phyloP scores from a whole-genome alignment of 148 eudicot genomes.

The Nepenthes mirabilis region DNA sequence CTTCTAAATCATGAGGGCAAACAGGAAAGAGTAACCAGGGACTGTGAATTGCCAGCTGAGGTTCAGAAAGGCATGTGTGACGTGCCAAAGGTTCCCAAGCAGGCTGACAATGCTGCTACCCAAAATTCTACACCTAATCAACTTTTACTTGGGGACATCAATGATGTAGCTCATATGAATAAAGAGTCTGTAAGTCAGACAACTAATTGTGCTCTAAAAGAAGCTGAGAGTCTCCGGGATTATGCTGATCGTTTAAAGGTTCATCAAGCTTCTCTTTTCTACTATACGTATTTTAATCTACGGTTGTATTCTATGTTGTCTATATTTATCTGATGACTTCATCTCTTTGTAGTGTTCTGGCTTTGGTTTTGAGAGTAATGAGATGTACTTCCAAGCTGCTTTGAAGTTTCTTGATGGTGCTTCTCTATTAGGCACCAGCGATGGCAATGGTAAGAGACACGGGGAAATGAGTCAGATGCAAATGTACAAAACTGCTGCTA shows the following conservation, averaged over 20 bases:
- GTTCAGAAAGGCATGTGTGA: background rate
- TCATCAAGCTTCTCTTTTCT: background rate
- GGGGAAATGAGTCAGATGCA: slow-evolving; percentile 23
- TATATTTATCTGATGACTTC: background rate
- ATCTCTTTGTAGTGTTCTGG: slow-evolving; percentile 6
- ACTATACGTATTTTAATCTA: background rate
- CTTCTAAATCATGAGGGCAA: slow-evolving; percentile 12
- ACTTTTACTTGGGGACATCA: background rate
- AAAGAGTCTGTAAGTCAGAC: background rate
- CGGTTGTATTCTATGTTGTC: background rate
- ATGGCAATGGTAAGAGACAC: slow-evolving; percentile 13
- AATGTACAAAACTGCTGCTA: slow-evolving; percentile 31
- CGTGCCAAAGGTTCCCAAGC: background rate
- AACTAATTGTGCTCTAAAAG: slow-evolving; percentile 18
- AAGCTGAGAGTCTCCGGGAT: slow-evolving; percentile 30
- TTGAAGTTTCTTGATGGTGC: slow-evolving; percentile 44
- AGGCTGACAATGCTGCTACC: background rate
- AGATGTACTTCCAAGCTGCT: slow-evolving; percentile 36
- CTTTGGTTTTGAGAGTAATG: slow-evolving; percentile 14
- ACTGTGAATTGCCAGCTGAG: slow-evolving; percentile 9
- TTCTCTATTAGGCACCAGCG: slow-evolving; percentile 24
- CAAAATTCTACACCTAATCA: background rate
- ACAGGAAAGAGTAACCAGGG: slow-evolving; percentile 6
- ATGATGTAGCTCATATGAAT: background rate
- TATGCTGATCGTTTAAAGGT: slow-evolving; percentile 40